Conservation (phyloP, 306 rosid species). For the Begonia loranthoides region DNA sequence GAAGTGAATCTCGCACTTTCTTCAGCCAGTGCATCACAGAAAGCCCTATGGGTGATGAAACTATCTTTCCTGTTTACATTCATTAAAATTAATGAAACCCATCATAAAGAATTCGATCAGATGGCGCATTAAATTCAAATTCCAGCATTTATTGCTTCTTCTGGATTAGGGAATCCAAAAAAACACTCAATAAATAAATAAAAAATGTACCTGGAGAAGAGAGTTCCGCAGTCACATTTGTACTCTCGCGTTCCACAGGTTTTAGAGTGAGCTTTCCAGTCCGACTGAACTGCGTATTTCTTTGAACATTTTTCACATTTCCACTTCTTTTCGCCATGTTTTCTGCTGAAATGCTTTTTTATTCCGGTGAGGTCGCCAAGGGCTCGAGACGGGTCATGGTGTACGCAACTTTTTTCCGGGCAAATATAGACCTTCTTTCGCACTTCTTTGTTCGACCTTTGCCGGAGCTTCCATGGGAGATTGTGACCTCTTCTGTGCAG, state of each 20-base stretch:
- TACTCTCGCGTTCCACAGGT: constrained; percentile 95
- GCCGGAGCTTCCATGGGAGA: constrained; percentile 81
- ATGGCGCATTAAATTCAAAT: too few species aligned
- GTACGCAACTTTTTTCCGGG: constrained; percentile 80
- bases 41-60: constrained; percentile 92
- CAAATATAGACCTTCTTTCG: constrained; percentile 83
- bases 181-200: not conserved
- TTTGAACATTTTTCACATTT: constrained; percentile 92
- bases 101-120: too few species aligned
- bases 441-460: constrained; percentile 53
- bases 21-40: constrained; percentile 93
- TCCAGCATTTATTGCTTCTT: constrained; percentile 17
- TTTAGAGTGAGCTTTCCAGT: constrained; percentile 95
- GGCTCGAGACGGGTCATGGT: constrained; percentile 75
- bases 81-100: too few species aligned
- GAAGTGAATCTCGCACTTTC: constrained; percentile 77
- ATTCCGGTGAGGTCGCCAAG: constrained; percentile 93
- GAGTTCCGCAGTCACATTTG: constrained; percentile 93
- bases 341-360: constrained; percentile 84
- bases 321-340: constrained; percentile 98
- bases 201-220: constrained; percentile 63
- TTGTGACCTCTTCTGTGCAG: constrained; percentile 91
- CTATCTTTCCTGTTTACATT: constrained; percentile 70
- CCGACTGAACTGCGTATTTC: constrained; percentile 91
- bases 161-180: too few species aligned